Base-by-base conservation (phyloP, 1,139 yeast genomes). In the Lodderomyces theae region DNA sequence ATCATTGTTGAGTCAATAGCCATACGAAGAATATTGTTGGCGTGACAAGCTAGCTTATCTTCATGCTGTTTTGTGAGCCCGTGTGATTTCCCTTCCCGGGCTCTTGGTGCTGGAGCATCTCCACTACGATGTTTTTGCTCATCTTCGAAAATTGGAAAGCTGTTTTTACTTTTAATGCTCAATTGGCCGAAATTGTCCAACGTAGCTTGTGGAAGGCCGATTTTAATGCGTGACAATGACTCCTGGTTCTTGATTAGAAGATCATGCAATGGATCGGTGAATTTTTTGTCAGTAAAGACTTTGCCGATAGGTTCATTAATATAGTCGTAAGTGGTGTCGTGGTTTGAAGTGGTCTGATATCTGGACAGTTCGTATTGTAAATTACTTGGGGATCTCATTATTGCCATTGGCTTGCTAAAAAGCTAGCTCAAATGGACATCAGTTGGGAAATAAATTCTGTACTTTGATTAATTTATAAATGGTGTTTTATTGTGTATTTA, bases 1-100 rank as follows among this genome's bases (percentile, higher is more conserved):
- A 71, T 56, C 70, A 72, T 66, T 2, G 77, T 72, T 18, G 76
- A 64, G 44, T 72, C 77, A 35, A 72, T 71, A 1, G 77, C 77
- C 77, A 72, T 69, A 26, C 73, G 58, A 63, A 72, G 59, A 43
- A 72, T 72, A 39, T 69, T 69, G 40, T 69, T 72, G 2, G 77
- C 77, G 48, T 72, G 77, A 43, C 77, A 72, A 9, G 77, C 77
- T 47, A 72, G 63, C 31, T 65, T 64, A 47, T 72, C 77, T 37
- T 59, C 41, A 4, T 37, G 34, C 7, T 16, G 24, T 2, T 24
- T 15, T 17, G 5, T 30, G 2, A 11, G 25, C 11, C 11, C 8
- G 22, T 12, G 11, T 11, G 21, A 17, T 3, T 30, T 13, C 9
- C 12, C 31, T 28, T 15, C 13, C 6, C 9, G 30, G n/a, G n/a